These are phyloP conservation scores for Candida maris DNA, from an alignment of 805 yeast species.

Conservation along the genomic window DNA sequence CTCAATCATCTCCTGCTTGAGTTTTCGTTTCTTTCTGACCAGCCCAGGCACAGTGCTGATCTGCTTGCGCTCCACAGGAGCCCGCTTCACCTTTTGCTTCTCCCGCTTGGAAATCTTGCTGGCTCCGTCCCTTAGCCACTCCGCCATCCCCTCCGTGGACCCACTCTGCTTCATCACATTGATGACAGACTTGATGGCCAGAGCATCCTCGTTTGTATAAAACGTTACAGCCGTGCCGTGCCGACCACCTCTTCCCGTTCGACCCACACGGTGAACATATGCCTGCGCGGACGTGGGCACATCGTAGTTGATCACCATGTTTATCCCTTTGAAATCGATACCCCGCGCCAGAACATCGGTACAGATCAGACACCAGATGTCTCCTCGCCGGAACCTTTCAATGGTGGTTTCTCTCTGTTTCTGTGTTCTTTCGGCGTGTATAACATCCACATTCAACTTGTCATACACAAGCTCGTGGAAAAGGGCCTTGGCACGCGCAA, in stretches of 20 bases:
- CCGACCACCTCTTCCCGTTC: constrained; percentile 96
- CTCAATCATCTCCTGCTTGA: constrained; percentile 65
- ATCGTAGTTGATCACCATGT: constrained; percentile 91
- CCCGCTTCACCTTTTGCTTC: constrained; percentile 55
- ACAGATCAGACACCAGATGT: constrained; percentile 92
- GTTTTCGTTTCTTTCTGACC: constrained; percentile 59
- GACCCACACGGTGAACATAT: constrained; percentile 95
- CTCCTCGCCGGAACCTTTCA: constrained; percentile 82
- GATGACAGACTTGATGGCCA: constrained; percentile 74
- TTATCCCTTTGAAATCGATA: constrained; percentile 94
- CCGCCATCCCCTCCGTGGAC: constrained; percentile 53
- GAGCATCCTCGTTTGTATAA: constrained; percentile 84
- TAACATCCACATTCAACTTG: constrained; percentile 87
- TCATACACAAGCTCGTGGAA: constrained; percentile 92
- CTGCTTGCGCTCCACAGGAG: constrained; percentile 59
- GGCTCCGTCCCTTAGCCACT: constrained; percentile 72
- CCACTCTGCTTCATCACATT: constrained; percentile 97
- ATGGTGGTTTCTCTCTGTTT: constrained; percentile 82
- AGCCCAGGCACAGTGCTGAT: constrained; percentile 83
- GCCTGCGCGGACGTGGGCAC: constrained; percentile 93
- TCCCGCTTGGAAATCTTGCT: constrained; percentile 61
- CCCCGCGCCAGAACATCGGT: constrained; percentile 97
- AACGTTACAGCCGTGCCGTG: constrained; percentile 85
- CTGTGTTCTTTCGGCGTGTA: constrained; percentile 91
- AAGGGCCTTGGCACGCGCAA: constrained; percentile 90